phyloP scores from a whole-genome alignment of 441 rosid species.

The Adansonia gregorii region DNA sequence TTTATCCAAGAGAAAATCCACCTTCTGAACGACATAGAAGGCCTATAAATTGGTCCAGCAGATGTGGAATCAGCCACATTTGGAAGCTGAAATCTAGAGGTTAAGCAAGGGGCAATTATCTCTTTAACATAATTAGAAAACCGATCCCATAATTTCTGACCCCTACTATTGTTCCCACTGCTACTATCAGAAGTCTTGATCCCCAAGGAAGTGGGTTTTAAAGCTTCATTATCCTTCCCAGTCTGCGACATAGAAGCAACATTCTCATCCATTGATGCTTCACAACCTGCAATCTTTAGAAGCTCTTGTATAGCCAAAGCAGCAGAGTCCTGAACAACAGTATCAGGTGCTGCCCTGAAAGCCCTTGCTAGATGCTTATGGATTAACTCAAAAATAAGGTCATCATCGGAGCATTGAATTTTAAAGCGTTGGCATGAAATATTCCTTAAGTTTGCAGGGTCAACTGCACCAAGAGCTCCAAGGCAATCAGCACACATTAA shows the following conservation, averaged over 20 bases:
- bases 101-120: constrained; percentile 96
- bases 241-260: constrained; percentile 46
- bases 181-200: constrained; percentile 43
- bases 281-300: constrained; percentile 97
- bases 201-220: constrained; percentile 38
- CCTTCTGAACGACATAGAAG: constrained; percentile 97
- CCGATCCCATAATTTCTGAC: constrained; percentile 92
- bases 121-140: constrained; percentile 96
- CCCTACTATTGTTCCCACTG: constrained; percentile 65
- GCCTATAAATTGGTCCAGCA: constrained; percentile 81
- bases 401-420: constrained; percentile 99
- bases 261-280: constrained; percentile 89
- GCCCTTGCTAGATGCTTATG: constrained; percentile 97
- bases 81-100: constrained; percentile 98
- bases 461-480: constrained; percentile 98
- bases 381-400: constrained; percentile 96
- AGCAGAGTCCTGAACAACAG: constrained; percentile 94
- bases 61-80: constrained; percentile 75
- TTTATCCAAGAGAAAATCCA: constrained; percentile 94
- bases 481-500: constrained; percentile 96
- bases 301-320: constrained; percentile 99
- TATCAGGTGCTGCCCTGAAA: constrained; percentile 98
- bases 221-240: constrained; percentile 45
- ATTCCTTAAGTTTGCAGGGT: constrained; percentile 94
- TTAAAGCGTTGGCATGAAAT: constrained; percentile 82